phyloP scores from a whole-genome alignment of 208 protist species.

The Trypanosoma congolense region DNA sequence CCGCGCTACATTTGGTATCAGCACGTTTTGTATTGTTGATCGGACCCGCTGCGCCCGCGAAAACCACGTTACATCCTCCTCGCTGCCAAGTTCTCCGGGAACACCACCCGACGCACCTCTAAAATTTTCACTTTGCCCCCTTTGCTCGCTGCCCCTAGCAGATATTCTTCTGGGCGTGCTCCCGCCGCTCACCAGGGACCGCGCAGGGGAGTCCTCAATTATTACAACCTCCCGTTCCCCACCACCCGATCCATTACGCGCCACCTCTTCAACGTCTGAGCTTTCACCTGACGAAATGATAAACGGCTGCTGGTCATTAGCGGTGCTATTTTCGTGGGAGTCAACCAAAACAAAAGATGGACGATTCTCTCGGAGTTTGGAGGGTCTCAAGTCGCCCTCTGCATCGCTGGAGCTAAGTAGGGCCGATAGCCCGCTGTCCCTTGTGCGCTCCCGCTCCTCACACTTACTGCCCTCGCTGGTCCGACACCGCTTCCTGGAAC shows the following conservation, averaged over 20 bases:
- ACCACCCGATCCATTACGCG: background rate
- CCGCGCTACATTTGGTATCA: slow-evolving; percentile 22
- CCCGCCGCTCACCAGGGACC: too few relatives aligned
- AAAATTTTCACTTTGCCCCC: too few relatives aligned
- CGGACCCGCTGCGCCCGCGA: background rate
- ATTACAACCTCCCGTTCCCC: background rate
- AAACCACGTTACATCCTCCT: slow-evolving; percentile 9
- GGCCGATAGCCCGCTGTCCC: background rate
- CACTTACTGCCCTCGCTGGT: background rate
- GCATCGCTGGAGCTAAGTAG: background rate
- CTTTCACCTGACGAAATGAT: too few relatives aligned
- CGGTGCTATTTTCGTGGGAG: too few relatives aligned
- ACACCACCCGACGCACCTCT: background rate
- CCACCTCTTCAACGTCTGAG: background rate
- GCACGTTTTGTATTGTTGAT: background rate
- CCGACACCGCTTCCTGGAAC: too few relatives aligned
- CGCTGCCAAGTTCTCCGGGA: background rate
- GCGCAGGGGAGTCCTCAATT: background rate
- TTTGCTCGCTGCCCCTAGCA: too few relatives aligned
- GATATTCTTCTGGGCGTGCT: too few relatives aligned
- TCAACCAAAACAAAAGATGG: too few relatives aligned
- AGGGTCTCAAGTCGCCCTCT: background rate
- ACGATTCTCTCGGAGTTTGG: too few relatives aligned
- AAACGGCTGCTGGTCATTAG: too few relatives aligned
- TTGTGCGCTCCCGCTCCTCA: background rate